Base-by-base conservation (phyloP, 2,329 filamentous ascomycete species). In the Penicillium sp. region DNA sequence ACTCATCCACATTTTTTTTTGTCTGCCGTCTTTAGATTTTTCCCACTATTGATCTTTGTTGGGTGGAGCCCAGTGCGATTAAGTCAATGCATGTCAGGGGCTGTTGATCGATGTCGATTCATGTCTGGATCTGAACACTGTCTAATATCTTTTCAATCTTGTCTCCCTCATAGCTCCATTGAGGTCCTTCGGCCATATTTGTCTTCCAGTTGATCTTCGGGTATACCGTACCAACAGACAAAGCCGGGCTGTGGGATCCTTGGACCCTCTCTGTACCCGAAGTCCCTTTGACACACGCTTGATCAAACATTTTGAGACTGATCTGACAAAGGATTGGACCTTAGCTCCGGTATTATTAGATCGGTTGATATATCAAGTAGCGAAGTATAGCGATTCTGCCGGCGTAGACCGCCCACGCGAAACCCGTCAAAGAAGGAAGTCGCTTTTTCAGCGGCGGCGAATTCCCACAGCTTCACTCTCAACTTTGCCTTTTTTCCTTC, bases 371-470 rank as follows among this genome's bases (percentile, higher is more conserved):
- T 11, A n/a, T 36, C 13, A 13, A 36, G 13, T 36, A 13, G 34
- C 34, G n/a, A 21, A 43, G 42, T 43, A 7, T 18, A 27, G 24
- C 7, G 14, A 47, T 65, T 65, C 58, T 65, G 63, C 63, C 63
- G 49, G 58, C 43, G 55, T 8, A 4, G 18, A 3, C 21, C 49
- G 62, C 61, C 55, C 57, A 62, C 60, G 46, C 57, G 57, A 64
- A 65, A 63, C 61, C 61, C 63, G 63, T 62, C 61, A 49, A 43
- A 56, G 52, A 62, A 48, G 55, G 54, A 60, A 64, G 63, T 60
- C 61, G 59, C 62, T 63, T 65, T 65, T 65, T 64, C 60, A 59
- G 57, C 61, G 51, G 62, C 61, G 61, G 61, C 61, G 60, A 64
- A 64, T 64, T 66, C 56, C 56, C 51, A 55, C 47, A 62, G 48